Evolutionary conservation across 78 protist species (phyloP).

Genomic region (Acrasis kona): DNA sequence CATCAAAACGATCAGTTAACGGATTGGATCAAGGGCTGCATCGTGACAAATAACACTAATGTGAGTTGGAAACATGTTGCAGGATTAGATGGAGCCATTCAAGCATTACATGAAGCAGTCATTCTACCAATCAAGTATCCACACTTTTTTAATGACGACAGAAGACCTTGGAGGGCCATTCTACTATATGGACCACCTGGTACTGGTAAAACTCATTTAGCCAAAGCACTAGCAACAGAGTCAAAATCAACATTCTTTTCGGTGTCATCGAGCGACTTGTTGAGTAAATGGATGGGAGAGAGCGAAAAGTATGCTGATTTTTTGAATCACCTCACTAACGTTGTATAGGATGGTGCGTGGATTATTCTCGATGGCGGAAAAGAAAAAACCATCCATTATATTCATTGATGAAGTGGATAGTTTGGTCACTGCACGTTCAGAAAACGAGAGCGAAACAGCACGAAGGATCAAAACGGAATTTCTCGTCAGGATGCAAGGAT

Average conservation of each 20-base stretch:
- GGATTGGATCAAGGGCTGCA: conserved; percentile 42
- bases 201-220: conserved; percentile 55
- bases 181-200: conserved; percentile 68
- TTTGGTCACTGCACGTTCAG: conserved; percentile 34
- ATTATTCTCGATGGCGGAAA: conserved; percentile 74
- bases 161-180: conserved; percentile 70
- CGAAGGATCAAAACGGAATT: conserved; percentile 84
- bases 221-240: conserved; percentile 84
- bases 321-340: not conserved
- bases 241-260: conserved; percentile 74
- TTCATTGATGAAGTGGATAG: conserved; percentile 92
- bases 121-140: conserved; percentile 65
- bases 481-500: conserved; percentile 74
- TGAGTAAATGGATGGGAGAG: conserved; percentile 81
- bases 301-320: conserved; percentile 81
- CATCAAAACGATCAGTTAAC: too few relatives aligned
- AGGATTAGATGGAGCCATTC: conserved; percentile 45
- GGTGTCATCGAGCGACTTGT: conserved; percentile 53
- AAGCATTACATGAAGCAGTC: conserved; percentile 54
- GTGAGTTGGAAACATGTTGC: conserved; percentile 55
- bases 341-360: conserved; percentile 72
- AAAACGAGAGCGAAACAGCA: conserved; percentile 54
- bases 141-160: conserved; percentile 37
- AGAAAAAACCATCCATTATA: conserved; percentile 53
- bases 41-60: conserved; percentile 22